A percentile compares a stretch with the other conserved stretches of the same genome.
Conservation (phyloP, 805 yeast species). For the Pichia deserticola region DNA sequence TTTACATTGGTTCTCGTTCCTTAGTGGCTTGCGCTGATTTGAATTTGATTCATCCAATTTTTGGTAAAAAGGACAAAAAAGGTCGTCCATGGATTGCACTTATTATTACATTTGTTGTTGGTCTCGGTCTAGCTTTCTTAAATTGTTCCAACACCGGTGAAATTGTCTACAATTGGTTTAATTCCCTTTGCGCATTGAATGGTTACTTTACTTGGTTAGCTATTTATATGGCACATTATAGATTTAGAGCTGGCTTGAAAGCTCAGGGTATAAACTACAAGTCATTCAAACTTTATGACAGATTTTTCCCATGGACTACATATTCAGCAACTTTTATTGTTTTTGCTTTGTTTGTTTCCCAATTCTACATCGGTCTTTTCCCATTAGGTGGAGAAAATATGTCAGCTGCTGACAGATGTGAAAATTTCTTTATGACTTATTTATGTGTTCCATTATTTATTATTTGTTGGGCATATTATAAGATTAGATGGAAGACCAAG, state of each 20-base stretch:
- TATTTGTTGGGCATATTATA: conserved; percentile 48
- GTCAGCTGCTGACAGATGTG: conserved; percentile 31
- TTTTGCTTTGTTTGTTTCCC: conserved; percentile 47
- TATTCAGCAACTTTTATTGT: conserved; percentile 32
- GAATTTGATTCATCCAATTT: conserved; percentile 54
- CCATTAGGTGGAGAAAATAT: conserved; percentile 42
- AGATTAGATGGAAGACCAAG: conserved; percentile 37
- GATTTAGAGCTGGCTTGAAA: conserved; percentile 47
- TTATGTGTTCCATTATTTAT: conserved; percentile 53
- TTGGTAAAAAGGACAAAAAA: conserved; percentile 46
- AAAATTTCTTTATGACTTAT: conserved; percentile 51
- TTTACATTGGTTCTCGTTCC: conserved; percentile 45
- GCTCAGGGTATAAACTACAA: conserved; percentile 39
- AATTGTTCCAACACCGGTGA: conserved; percentile 54
- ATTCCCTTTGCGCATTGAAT: conserved; percentile 54
- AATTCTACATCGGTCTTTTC: conserved; percentile 59
- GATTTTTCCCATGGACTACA: conserved; percentile 45
- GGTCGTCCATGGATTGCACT: conserved; percentile 59
- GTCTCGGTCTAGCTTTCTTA: conserved; percentile 50
- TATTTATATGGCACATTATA: conserved; percentile 49
- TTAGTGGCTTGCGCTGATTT: conserved; percentile 49
- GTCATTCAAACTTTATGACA: conserved; percentile 40
- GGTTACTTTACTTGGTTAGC: conserved; percentile 57
- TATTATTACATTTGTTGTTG: conserved; percentile 42
- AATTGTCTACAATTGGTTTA: conserved; percentile 56